Base-by-base conservation (phyloP, 768 basidiomycete genomes). In the Lentinula detonsa region DNA sequence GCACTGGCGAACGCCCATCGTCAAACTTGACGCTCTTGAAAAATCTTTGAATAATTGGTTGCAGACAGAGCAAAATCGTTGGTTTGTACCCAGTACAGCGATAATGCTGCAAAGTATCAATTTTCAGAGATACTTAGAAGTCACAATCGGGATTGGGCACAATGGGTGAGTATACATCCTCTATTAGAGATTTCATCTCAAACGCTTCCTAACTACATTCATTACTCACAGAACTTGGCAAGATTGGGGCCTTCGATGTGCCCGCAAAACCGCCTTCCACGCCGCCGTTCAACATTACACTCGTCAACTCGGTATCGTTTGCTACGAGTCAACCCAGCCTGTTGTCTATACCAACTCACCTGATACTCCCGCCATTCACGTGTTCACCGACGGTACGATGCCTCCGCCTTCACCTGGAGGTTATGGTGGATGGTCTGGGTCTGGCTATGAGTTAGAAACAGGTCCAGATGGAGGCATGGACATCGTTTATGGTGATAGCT, bases 201-300 rank as follows among this genome's bases (percentile, higher is more conserved):
- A 21, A 33, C 23, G 21, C 37, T 48, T 21, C 21, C 13, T 23
- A 28, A 43, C 23, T 23, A 7, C 16, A 9, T 31, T 21, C 59
- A 16, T 35, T 62, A 15, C 21, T 43, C 69, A 70, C 68, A 75
- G 82, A 73, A 78, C 73, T 23, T 79, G 77, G 77, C 75, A 79
- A 66, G 84, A 85, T 70, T 92, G 89, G 89, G 81, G 82, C 28
- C 72, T 86, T 31, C 81, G 80, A 18, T 76, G 75, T 63, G 72
- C 79, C 10, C 82, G 89, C 51, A 85, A 81, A 68, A 92, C 90
- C 0, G 87, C 90, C 2, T 93, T 93, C 76, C 84, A 90, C 67
- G 88, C 88, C 8, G 90, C 91, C 1, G 85, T 85, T 21, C 84
- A 90, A 65, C 81, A 85, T 65, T 91, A 86, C 70, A 88, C 82